These are phyloP conservation scores for Phaseolus coccineus DNA, from an alignment of 331 rosid genomes.

Conservation along the genomic window DNA sequence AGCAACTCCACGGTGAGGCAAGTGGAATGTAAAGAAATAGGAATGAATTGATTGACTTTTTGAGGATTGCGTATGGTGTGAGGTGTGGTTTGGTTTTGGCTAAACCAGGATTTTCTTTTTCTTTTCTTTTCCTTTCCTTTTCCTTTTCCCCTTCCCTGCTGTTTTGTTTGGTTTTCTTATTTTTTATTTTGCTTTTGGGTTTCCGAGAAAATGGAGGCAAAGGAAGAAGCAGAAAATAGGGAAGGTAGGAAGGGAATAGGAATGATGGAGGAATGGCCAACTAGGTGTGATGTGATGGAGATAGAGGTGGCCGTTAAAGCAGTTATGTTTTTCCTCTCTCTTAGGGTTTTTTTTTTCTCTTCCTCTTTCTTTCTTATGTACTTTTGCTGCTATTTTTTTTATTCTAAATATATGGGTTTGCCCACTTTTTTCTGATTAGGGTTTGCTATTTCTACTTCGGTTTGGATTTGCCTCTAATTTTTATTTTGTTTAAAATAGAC, in stretches of 20 bases:
- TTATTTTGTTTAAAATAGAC: too few species aligned
- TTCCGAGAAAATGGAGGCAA: constrained; percentile 51
- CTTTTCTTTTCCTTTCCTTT: background rate
- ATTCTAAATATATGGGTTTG: constrained; percentile 33
- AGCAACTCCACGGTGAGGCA: background rate
- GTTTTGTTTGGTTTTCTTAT: background rate
- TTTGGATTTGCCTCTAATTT: constrained; percentile 2
- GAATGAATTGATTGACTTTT: background rate
- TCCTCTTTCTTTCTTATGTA: background rate
- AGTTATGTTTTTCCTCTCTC: constrained; percentile 49
- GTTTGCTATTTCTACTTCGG: constrained; percentile 2
- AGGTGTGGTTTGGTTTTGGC: background rate
- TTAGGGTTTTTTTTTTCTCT: constrained; percentile 5
- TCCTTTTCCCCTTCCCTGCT: too few species aligned
- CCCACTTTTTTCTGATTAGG: background rate
- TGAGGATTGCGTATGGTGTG: background rate
- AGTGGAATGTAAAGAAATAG: background rate
- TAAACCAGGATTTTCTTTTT: constrained; percentile 24
- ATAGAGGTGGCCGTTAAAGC: constrained; percentile 70
- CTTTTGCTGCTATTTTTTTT: background rate
- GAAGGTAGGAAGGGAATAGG: constrained; percentile 7
- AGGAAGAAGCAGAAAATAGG: constrained; percentile 40
- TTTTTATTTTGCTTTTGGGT: constrained; percentile 8
- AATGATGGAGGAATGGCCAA: constrained; percentile 50
- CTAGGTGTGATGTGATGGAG: constrained; percentile 62